Conservation (phyloP, 768 basidiomycete genomes). For the Auricularia heimuer region DNA sequence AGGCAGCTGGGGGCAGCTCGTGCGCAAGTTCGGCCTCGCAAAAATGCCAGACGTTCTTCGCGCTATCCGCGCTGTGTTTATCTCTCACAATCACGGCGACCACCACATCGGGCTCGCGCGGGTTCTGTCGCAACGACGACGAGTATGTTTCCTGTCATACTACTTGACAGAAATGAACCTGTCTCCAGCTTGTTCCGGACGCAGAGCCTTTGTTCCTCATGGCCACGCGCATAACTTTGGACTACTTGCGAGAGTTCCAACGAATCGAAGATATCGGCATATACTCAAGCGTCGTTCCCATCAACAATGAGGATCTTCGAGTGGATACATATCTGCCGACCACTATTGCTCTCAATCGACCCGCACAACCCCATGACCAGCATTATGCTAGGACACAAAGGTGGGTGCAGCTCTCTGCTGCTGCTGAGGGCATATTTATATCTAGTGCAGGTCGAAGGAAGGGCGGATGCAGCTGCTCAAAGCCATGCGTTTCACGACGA, state of each 20-base stretch:
- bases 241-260: conserved; percentile 64
- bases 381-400: neutral
- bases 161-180: no score
- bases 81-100: conserved; percentile 88
- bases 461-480: conserved; percentile 37
- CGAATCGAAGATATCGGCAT: conserved; percentile 68
- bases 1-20: conserved; percentile 85
- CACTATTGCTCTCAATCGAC: neutral
- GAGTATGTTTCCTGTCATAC: conserved; percentile 32
- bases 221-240: conserved; percentile 40
- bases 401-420: neutral
- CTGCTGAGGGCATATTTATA: no score
- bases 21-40: conserved; percentile 59
- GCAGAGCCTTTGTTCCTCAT: conserved; percentile 63
- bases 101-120: conserved; percentile 80
- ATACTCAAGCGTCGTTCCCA: conserved; percentile 5
- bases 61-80: conserved; percentile 69
- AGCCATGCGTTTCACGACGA: conserved; percentile 45
- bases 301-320: neutral
- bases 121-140: conserved; percentile 58
- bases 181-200: conserved; percentile 49
- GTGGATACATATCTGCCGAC: neutral
- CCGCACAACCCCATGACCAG: neutral
- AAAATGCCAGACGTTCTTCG: conserved; percentile 38
- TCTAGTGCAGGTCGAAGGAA: conserved; percentile 13